phyloP scores from a whole-genome alignment of 768 basidiomycete genomes.

The Strobilomyces echinocephalus region DNA sequence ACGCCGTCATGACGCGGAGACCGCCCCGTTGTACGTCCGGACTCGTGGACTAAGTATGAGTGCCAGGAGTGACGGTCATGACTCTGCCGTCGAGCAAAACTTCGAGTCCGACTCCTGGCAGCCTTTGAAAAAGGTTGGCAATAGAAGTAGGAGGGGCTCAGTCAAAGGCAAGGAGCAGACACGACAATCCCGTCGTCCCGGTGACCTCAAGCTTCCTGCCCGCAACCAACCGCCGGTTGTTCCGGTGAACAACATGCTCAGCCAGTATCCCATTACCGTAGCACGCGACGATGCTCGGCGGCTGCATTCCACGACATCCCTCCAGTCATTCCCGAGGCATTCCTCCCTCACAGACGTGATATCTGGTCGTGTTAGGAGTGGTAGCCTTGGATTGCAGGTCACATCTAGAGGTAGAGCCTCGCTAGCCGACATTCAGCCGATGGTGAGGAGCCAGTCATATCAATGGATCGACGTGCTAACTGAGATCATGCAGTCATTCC shows the following conservation, averaged over 20 bases:
- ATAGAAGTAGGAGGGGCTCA: slow-evolving; percentile 45
- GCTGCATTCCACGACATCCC: slow-evolving; percentile 36
- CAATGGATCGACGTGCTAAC: neutral
- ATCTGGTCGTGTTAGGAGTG: slow-evolving; percentile 52
- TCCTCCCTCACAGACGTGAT: slow-evolving; percentile 29
- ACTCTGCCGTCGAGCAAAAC: slow-evolving; percentile 38
- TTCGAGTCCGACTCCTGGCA: slow-evolving; percentile 54
- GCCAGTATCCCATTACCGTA: slow-evolving; percentile 33
- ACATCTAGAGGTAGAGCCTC: slow-evolving; percentile 15
- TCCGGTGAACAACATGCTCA: slow-evolving; percentile 26
- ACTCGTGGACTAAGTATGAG: slow-evolving; percentile 55
- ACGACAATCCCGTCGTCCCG: slow-evolving; percentile 44
- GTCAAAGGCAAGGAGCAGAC: slow-evolving; percentile 43
- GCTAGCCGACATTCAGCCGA: slow-evolving; percentile 19
- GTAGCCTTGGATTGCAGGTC: slow-evolving; percentile 51
- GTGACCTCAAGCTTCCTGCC: slow-evolving; percentile 60
- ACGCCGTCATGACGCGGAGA: slow-evolving; percentile 23
- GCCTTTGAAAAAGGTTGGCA: slow-evolving; percentile 35
- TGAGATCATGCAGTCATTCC: slow-evolving; percentile 20
- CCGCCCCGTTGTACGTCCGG: slow-evolving; percentile 37
- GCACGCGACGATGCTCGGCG: slow-evolving; percentile 37
- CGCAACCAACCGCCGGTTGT: slow-evolving; percentile 42
- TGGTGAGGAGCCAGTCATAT: slow-evolving; percentile 20
- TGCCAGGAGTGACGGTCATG: slow-evolving; percentile 40
- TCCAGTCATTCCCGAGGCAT: slow-evolving; percentile 35